Conservation (phyloP, 306 rosid species). For the Citrullus mucosospermus region DNA sequence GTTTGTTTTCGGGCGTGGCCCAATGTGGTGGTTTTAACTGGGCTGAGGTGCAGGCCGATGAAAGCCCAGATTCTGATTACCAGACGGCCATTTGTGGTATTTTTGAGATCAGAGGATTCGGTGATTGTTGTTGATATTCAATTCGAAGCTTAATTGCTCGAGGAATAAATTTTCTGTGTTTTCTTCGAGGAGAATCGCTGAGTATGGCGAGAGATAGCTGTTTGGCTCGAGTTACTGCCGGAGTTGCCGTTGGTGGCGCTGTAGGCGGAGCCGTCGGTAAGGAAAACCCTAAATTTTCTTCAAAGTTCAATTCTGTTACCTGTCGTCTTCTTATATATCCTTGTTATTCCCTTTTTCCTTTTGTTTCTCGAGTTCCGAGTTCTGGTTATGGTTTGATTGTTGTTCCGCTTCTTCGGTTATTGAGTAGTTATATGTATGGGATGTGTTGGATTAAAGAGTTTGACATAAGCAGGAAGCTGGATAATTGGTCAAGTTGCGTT, state of each 20-base stretch:
- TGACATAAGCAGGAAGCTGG: not conserved
- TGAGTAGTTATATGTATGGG: not conserved
- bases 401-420: not conserved
- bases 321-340: not conserved
- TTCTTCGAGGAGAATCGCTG: not conserved
- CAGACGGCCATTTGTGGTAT: not conserved
- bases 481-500: not conserved
- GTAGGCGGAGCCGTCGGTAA: constrained; percentile 67
- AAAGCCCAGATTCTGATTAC: not conserved
- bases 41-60: not conserved
- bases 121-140: not conserved
- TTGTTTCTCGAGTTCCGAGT: not conserved
- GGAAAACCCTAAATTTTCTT: not conserved
- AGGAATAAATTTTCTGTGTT: not conserved
- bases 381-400: not conserved
- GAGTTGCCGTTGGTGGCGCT: constrained; percentile 65
- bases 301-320: not conserved
- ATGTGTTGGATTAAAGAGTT: not conserved
- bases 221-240: constrained; percentile 50
- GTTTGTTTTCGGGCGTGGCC: not conserved
- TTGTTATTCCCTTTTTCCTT: not conserved
- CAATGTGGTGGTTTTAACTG: not conserved
- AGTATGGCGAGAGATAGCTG: constrained; percentile 69
- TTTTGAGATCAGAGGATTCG: not conserved
- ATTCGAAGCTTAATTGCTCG: not conserved